Base-by-base conservation (phyloP, 192 early-diverging fungal genomes). In the Allomyces javanicus region DNA sequence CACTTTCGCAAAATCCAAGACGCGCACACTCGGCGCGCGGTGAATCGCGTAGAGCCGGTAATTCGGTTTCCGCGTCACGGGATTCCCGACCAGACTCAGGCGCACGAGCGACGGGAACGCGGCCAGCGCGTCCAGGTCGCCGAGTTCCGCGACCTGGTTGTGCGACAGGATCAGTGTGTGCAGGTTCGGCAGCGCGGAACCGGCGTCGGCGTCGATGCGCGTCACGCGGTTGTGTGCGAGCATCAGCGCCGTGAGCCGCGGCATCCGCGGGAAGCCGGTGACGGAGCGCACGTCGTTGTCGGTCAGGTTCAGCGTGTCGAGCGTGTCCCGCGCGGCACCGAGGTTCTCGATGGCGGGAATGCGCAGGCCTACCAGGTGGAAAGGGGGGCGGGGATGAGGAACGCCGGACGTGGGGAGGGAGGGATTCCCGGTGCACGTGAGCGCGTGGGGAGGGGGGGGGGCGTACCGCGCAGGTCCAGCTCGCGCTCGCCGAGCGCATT, bases 341-440 rank as follows among this genome's bases (percentile, higher is more conserved):
- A 99, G 78, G 76, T 99, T 97, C 75, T 99, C 96, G 67, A 99
- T 90, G 67, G 80, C 73, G 61, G 88, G 80, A 25, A 97, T 93
- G 70, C 92, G 89, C 66, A 87, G 81, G 64, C 83, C 88, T 89
- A 40, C 7, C 33, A 7, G 7, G 33, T 40, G 33, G 33, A 40
- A 9, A 40, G 33, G 33, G 33, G 33, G 33, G 33, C 33, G 33
- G 33, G 9, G 7, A 40, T 40, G 33, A 40, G 33, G 33, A 40
- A 40, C 33, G 33, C 3, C 9, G 33, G 33, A 40, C 9, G 33
- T 3, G 33, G 33, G 33, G 7, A 4, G 7, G 33, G 33, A n/a
- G n/a, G 7, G 33, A 40, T 40, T 9, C 4, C 33, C 5, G 33
- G 33, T 40, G 33, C 33, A 40, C 33, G 33, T 7, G 7, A 40